phyloP scores from a whole-genome alignment of 495 filamentous ascomycete species.

The Penicillium odoratum region DNA sequence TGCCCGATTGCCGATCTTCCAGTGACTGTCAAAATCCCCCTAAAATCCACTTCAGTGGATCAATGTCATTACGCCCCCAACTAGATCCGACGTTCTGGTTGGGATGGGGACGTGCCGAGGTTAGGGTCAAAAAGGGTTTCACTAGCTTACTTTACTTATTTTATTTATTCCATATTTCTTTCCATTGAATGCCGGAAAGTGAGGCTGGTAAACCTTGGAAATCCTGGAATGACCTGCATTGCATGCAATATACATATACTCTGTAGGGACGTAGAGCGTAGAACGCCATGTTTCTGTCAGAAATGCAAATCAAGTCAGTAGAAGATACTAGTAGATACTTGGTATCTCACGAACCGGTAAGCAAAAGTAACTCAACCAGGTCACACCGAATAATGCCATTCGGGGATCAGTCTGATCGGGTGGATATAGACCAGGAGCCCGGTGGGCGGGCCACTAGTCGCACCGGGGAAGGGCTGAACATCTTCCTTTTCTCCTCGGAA shows the following conservation, averaged over 20 bases:
- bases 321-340: background rate
- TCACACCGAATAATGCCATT: slow-evolving; percentile 16
- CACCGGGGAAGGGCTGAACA: slow-evolving; percentile 13
- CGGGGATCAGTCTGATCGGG: slow-evolving; percentile 19
- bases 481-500: background rate
- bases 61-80: slow-evolving; percentile 22
- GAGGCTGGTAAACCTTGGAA: background rate
- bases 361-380: background rate
- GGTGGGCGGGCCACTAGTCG: slow-evolving; percentile 18
- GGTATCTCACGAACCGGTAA: background rate
- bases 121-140: slow-evolving; percentile 11
- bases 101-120: slow-evolving; percentile 25
- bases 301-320: background rate
- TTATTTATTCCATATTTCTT: background rate
- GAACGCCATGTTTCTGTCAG: background rate
- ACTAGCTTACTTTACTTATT: background rate
- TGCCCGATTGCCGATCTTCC: slow-evolving; percentile 22
- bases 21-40: slow-evolving; percentile 8
- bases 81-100: slow-evolving; percentile 27
- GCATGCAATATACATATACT: background rate
- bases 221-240: slow-evolving; percentile 8
- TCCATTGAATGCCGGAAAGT: background rate
- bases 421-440: slow-evolving; percentile 17
- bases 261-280: background rate
- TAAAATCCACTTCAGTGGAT: slow-evolving; percentile 7